phyloP scores from a whole-genome alignment of 306 rosid species.

The Casuarina glauca region DNA sequence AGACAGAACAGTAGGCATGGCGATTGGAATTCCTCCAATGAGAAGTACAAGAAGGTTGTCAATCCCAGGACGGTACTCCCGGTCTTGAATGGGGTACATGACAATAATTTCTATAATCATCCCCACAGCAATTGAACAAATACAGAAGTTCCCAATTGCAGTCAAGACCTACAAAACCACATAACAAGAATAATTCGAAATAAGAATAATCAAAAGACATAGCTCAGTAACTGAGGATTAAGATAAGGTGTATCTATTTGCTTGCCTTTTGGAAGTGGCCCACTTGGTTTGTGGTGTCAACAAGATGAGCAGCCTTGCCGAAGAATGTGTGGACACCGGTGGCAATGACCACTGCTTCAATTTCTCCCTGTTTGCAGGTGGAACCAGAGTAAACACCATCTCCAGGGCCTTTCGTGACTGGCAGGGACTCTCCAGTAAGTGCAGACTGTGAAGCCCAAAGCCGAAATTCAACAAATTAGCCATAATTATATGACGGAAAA shows the following conservation, averaged over 20 bases:
- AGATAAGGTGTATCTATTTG: not conserved
- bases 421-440: conserved; percentile 95
- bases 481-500: conserved; percentile 1
- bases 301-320: conserved; percentile 99
- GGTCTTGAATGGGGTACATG: conserved; percentile 97
- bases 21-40: conserved; percentile 98
- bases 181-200: conserved; percentile 18
- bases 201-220: conserved; percentile 5
- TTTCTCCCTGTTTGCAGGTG: conserved; percentile 98
- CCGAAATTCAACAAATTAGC: conserved; percentile 11
- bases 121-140: conserved; percentile 93
- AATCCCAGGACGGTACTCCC: conserved; percentile 86
- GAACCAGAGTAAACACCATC: conserved; percentile 98
- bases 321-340: conserved; percentile 98
- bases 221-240: not conserved
- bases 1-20: conserved; percentile 98
- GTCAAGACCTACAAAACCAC: conserved; percentile 74
- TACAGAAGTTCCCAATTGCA: conserved; percentile 97
- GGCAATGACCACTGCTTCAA: conserved; percentile 95
- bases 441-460: conserved; percentile 72
- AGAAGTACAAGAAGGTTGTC: conserved; percentile 98
- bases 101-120: conserved; percentile 90
- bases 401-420: conserved; percentile 95
- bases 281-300: conserved; percentile 92
- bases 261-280: conserved; percentile 97